Evolutionary conservation across 768 basidiomycete species (phyloP).

Genomic region (Mycena epipterygia): DNA sequence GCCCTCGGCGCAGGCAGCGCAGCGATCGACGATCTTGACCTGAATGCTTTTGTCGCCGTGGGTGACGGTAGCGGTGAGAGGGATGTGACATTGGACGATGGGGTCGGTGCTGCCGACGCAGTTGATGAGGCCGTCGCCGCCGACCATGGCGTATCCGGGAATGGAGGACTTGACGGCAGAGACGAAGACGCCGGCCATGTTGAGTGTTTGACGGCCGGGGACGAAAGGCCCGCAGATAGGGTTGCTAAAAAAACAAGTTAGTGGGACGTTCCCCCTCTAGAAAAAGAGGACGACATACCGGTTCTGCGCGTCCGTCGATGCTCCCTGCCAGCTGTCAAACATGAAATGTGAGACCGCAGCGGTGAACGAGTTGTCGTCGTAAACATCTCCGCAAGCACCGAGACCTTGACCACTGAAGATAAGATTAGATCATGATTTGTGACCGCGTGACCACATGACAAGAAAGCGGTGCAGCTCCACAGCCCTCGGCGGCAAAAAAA

Average conservation of each 20-base stretch:
- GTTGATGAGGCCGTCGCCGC: constrained; percentile 39
- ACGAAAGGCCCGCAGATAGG: constrained; percentile 48
- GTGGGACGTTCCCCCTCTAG: not conserved
- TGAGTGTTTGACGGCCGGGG: constrained; percentile 39
- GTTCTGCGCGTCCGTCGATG: constrained; percentile 19
- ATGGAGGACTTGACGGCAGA: constrained; percentile 34
- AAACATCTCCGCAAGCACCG: constrained; percentile 48
- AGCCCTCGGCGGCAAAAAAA: too few species aligned
- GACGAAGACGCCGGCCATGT: constrained; percentile 35
- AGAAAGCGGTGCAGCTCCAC: too few species aligned
- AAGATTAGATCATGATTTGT: not conserved
- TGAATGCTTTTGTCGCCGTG: constrained; percentile 49
- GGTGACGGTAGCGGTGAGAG: constrained; percentile 38
- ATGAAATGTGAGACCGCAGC: constrained; percentile 45
- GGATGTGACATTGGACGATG: constrained; percentile 25
- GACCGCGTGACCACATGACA: too few species aligned
- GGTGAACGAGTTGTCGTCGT: constrained; percentile 45
- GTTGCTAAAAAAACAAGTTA: constrained; percentile 28
- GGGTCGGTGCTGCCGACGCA: not conserved
- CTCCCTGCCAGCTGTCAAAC: constrained; percentile 37
- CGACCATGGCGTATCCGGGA: constrained; percentile 36
- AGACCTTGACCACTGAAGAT: constrained; percentile 40
- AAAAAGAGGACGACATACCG: constrained; percentile 32
- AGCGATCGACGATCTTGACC: constrained; percentile 65
- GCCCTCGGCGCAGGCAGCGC: constrained; percentile 53